phyloP scores from a whole-genome alignment of 2,329 filamentous ascomycete species.

The Emmonsiellopsis sp. region DNA sequence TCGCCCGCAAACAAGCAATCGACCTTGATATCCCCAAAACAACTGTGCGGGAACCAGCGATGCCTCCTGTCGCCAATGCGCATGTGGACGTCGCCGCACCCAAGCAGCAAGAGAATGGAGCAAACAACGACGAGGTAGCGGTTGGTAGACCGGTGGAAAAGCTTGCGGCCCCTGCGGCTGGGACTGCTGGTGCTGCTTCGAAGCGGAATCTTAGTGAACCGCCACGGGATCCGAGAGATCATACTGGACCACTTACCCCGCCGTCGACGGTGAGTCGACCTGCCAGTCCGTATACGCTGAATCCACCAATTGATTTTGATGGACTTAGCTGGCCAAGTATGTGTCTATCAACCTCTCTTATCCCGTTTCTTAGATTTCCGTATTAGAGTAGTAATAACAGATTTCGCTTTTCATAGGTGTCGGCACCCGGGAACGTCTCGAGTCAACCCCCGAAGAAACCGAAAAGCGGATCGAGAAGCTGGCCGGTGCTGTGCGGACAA shows the following conservation, averaged over 20 bases:
- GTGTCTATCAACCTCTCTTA: slow-evolving; percentile 14
- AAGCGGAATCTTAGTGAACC: slow-evolving; percentile 36
- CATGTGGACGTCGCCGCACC: background rate
- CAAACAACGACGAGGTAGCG: background rate
- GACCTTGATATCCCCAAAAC: slow-evolving; percentile 22
- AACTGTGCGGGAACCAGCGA: background rate
- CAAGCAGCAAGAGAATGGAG: slow-evolving; percentile 3
- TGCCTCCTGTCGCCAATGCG: background rate
- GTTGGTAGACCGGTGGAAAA: background rate
- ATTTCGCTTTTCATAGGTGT: slow-evolving; percentile 22
- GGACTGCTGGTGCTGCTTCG: background rate
- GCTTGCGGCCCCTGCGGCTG: background rate
- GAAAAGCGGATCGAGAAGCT: slow-evolving; percentile 50
- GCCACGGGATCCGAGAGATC: slow-evolving; percentile 45
- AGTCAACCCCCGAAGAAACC: slow-evolving; percentile 49
- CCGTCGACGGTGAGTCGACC: slow-evolving; percentile 41
- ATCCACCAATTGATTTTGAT: slow-evolving; percentile 43
- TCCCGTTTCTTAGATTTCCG: background rate
- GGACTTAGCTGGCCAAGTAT: slow-evolving; percentile 44
- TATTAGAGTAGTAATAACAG: slow-evolving; percentile 1
- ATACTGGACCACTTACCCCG: slow-evolving; percentile 41
- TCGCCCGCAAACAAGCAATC: slow-evolving; percentile 38
- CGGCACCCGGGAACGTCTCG: slow-evolving; percentile 42
- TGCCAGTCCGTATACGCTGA: slow-evolving; percentile 40
- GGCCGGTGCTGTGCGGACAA: slow-evolving; percentile 53